A percentile compares a stretch with the other conserved stretches of the same genome.
phyloP scores from a whole-genome alignment of 2,329 filamentous ascomycete species.

The Escovopsis sp. region DNA sequence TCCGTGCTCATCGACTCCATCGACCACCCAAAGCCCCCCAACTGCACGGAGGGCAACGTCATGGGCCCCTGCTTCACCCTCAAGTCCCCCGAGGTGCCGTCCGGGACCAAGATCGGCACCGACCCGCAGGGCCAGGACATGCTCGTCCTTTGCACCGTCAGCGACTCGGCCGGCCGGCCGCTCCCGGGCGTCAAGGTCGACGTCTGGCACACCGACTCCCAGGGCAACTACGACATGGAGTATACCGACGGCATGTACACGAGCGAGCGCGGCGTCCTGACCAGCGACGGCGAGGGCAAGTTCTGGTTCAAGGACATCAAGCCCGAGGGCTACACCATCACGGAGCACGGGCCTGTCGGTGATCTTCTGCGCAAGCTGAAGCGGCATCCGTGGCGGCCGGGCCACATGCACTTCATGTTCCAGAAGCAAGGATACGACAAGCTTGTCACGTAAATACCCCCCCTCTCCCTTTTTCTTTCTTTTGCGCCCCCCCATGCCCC shows the following conservation, averaged over 20 bases:
- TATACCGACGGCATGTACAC: conserved; percentile 38
- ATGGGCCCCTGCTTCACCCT: conserved; percentile 69
- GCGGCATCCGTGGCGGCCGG: conserved; percentile 65
- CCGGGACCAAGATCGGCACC: conserved; percentile 45
- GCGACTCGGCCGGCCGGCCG: conserved; percentile 44
- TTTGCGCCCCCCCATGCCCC: no score
- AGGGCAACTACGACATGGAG: conserved; percentile 65
- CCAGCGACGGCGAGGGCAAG: conserved; percentile 13
- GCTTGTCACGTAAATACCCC: conserved; percentile 57
- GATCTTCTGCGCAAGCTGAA: conserved; percentile 48
- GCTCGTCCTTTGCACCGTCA: conserved; percentile 52
- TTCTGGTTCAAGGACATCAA: conserved; percentile 76
- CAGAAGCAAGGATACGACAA: conserved; percentile 64
- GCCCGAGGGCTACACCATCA: conserved; percentile 75
- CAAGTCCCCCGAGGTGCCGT: conserved; percentile 39
- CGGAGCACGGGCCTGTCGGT: conserved; percentile 71
- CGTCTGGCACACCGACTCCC: conserved; percentile 66
- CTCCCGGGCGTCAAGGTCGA: conserved; percentile 52
- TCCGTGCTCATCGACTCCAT: conserved; percentile 63
- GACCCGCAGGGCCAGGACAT: conserved; percentile 52
- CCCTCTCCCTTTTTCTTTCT: background rate
- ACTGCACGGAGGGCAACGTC: conserved; percentile 60
- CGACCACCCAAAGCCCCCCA: conserved; percentile 57
- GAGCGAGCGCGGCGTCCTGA: conserved; percentile 16
- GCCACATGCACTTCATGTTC: conserved; percentile 84